Evolutionary conservation across 495 filamentous ascomycete genomes (phyloP), one percentile per base, ranked within the genome.

Genomic region (Aspergillus nanangensis): DNA sequence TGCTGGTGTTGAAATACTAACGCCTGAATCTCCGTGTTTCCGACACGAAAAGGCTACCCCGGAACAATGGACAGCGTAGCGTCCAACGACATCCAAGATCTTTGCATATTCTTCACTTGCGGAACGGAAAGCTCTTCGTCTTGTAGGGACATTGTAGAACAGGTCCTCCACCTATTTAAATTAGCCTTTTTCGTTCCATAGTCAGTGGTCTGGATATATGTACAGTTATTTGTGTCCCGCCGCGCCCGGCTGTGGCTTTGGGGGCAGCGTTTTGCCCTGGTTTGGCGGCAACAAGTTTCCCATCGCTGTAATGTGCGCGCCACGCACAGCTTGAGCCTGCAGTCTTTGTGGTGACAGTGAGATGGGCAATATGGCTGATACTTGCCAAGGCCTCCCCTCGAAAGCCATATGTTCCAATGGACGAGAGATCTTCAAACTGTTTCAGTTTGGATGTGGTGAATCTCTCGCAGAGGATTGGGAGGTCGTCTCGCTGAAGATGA

Each of bases 391-490:
- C 94, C 68, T 99, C 94, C 38, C 94, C 94, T 22, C 94, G 86
- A 60, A 99, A 99, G 21, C 94, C 94, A 62, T 99, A 99, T 11
- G 94, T 97, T 21, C 83, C 83, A 51, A 99, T 97, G 15, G 81
- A 87, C 11, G 81, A 81, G 44, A 99, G 75, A 61, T 99, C 94
- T 60, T 99, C 94, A 53, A 99, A 97, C 25, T 82, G 83, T 55
- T 96, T 90, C 23, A 99, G 66, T 56, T 97, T 99, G 20, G 92
- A 96, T 0, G 94, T 99, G 14, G 94, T 99, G 58, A 96, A 96
- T 44, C 94, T 81, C 57, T 97, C 93, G 58, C 94, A 99, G 18
- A 97, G 78, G 36, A 99, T 95, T 0, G 90, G 75, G 29, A 99
- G 64, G 66, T 99, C 94, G 47, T 96, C 90, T 71, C 81, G 81